These are phyloP conservation scores for Yamadazyma diospyri DNA, from an alignment of 1,139 yeast genomes.

Conservation along the genomic window DNA sequence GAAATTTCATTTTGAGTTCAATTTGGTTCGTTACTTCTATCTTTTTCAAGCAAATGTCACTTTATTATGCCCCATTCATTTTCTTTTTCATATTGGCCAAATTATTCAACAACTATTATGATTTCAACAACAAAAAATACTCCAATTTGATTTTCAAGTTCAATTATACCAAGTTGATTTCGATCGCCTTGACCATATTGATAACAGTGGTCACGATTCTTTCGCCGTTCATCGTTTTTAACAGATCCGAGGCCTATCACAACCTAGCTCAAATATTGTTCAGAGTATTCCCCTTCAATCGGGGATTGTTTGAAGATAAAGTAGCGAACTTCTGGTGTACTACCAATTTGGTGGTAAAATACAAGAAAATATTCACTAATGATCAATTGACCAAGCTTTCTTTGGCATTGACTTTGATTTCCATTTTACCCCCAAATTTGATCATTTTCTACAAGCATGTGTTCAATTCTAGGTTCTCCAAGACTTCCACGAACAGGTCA, in stretches of 20 bases:
- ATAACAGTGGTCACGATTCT: constrained; percentile 50
- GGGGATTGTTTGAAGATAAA: constrained; percentile 97
- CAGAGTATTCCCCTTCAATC: constrained; percentile 84
- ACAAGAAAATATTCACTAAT: constrained; percentile 53
- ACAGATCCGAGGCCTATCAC: constrained; percentile 15
- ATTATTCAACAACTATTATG: constrained; percentile 21
- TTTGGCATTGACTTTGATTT: constrained; percentile 56
- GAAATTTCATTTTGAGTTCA: constrained; percentile 67
- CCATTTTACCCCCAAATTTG: constrained; percentile 65
- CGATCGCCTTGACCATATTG: constrained; percentile 63
- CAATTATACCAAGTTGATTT: constrained; percentile 46
- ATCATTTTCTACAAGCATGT: constrained; percentile 51
- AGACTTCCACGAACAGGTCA: constrained; percentile 16
- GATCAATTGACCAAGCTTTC: constrained; percentile 62
- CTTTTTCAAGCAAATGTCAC: constrained; percentile 91
- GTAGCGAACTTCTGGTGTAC: constrained; percentile 98
- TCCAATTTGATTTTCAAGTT: constrained; percentile 12
- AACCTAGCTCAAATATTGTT: constrained; percentile 38
- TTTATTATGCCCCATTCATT: constrained; percentile 87
- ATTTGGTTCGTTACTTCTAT: constrained; percentile 74
- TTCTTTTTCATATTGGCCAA: constrained; percentile 71
- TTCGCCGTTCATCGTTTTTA: constrained; percentile 53
- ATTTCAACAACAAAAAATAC: constrained; percentile 10
- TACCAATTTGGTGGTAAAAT: constrained; percentile 71
- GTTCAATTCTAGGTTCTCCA: constrained; percentile 28